phyloP scores from a whole-genome alignment of 495 filamentous ascomycete species.

The Trichoderma gamsii region DNA sequence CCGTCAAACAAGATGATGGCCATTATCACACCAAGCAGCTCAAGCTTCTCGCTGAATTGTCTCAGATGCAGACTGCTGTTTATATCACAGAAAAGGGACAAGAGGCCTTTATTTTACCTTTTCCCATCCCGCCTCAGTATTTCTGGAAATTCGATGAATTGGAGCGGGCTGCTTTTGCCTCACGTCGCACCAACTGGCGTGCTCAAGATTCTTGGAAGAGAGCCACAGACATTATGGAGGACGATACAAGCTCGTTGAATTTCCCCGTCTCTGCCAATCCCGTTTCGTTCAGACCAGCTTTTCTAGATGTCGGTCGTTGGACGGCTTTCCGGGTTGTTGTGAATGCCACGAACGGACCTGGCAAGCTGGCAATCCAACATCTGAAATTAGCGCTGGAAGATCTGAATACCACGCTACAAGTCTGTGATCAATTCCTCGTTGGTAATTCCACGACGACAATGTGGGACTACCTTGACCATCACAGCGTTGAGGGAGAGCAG shows the following conservation, averaged over 20 bases:
- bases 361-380: background rate
- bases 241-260: slow-evolving; percentile 48
- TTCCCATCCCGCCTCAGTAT: slow-evolving; percentile 9
- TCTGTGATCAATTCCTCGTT: background rate
- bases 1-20: background rate
- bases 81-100: background rate
- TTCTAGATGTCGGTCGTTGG: slow-evolving; percentile 79
- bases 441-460: slow-evolving; percentile 24
- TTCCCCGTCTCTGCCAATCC: slow-evolving; percentile 12
- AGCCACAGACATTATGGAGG: slow-evolving; percentile 60
- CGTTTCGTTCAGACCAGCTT: slow-evolving; percentile 26
- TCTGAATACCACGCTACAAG: slow-evolving; percentile 56
- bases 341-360: slow-evolving; percentile 15
- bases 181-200: slow-evolving; percentile 20
- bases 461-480: slow-evolving; percentile 54
- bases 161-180: slow-evolving; percentile 37
- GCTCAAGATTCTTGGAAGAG: slow-evolving; percentile 63
- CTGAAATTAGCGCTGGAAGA: slow-evolving; percentile 57
- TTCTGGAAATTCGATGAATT: slow-evolving; percentile 48
- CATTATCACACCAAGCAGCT: background rate
- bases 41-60: background rate
- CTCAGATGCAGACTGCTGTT: background rate
- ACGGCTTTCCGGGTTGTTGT: slow-evolving; percentile 59
- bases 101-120: background rate
- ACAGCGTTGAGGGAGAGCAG: slow-evolving; percentile 13